Evolutionary conservation across 1,284 basidiomycete species (phyloP).

Genomic region (Ustanciosporium gigantosporum): DNA sequence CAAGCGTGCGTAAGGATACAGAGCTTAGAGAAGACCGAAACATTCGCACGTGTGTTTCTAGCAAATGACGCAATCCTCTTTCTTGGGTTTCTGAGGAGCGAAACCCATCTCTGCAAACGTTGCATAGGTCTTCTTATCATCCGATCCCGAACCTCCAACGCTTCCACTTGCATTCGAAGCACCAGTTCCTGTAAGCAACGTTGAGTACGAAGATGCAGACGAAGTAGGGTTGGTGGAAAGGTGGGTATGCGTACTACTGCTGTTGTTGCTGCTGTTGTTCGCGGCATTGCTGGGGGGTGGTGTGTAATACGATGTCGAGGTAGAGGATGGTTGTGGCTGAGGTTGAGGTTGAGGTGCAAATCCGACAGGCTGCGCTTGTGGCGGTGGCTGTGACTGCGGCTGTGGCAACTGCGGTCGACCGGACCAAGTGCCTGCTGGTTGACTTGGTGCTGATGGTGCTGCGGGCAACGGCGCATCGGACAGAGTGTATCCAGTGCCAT

Average conservation of each 20-base stretch:
- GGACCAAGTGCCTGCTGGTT: background rate
- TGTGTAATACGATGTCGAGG: slow-evolving; percentile 1
- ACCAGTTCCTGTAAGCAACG: too few species aligned
- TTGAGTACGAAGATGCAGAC: too few species aligned
- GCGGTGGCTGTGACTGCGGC: too few species aligned
- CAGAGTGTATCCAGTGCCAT: slow-evolving; percentile 7
- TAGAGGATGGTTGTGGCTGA: background rate
- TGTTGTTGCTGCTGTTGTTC: too few species aligned
- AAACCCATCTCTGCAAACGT: slow-evolving; percentile 94
- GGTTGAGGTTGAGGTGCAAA: too few species aligned
- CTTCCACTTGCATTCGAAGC: slow-evolving; percentile 3
- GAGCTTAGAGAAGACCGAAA: too few species aligned
- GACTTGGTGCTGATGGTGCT: background rate
- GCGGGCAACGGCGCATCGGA: background rate
- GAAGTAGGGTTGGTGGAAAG: background rate
- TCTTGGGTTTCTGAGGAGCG: slow-evolving; percentile 72
- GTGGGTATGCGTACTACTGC: too few species aligned
- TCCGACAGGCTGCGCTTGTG: too few species aligned
- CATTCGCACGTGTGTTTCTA: too few species aligned
- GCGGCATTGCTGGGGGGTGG: slow-evolving; percentile 1
- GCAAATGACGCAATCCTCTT: slow-evolving; percentile 70
- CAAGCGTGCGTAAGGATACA: too few species aligned
- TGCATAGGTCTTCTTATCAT: slow-evolving; percentile 66
- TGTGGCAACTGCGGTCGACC: too few species aligned
- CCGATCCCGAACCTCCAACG: slow-evolving; percentile 6